These are phyloP conservation scores for Ajuga reptans DNA, from an alignment of 305 asterid species.

Conservation along the genomic window DNA sequence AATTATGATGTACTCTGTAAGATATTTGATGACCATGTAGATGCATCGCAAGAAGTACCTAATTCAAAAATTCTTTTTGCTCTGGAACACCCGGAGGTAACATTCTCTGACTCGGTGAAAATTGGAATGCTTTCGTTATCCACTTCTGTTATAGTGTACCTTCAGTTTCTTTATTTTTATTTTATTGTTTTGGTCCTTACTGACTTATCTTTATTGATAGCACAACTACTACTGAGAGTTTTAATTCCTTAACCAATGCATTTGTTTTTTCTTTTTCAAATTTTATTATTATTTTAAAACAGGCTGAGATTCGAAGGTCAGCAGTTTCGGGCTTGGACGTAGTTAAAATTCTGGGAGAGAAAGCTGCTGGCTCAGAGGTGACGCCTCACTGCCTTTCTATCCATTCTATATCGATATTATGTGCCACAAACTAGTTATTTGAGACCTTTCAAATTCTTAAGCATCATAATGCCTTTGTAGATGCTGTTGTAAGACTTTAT, in stretches of 20 bases:
- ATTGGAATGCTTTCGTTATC: not conserved
- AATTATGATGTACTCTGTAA: constrained; percentile 55
- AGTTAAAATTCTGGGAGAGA: constrained; percentile 42
- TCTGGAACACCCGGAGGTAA: constrained; percentile 80
- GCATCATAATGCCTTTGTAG: not conserved
- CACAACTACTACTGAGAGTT: not conserved
- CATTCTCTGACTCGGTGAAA: constrained; percentile 12
- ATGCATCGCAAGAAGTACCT: constrained; percentile 39
- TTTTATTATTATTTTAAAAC: not conserved
- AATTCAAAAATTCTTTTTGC: constrained; percentile 60
- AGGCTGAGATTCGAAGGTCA: constrained; percentile 74
- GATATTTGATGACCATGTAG: constrained; percentile 51
- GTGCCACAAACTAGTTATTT: not conserved
- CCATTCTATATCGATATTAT: not conserved
- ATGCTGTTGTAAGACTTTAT: no score
- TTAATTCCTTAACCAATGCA: constrained; percentile 1
- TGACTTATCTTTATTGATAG: constrained; percentile 1
- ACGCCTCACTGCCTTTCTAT: not conserved
- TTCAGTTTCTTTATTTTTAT: not conserved
- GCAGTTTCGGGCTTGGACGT: constrained; percentile 57
- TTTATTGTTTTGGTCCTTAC: not conserved
- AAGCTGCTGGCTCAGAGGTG: constrained; percentile 63
- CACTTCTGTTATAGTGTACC: not conserved
- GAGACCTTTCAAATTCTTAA: not conserved
- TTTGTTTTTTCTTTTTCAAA: not conserved